Conservation (phyloP, 2,329 filamentous ascomycete species). For the Exophiala sideris region DNA sequence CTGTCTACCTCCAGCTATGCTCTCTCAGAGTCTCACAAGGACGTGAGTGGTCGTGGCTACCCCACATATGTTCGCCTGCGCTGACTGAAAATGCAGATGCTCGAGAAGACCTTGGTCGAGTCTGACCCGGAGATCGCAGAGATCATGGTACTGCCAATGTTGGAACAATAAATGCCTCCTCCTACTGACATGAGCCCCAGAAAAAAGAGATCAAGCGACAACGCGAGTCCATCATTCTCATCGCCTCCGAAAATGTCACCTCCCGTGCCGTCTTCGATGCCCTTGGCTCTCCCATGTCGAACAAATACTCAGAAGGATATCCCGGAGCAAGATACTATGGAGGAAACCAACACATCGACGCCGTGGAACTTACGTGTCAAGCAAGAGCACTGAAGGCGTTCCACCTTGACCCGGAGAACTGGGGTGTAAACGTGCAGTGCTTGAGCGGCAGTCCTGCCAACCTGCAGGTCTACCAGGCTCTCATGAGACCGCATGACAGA, state of each 20-base stretch:
- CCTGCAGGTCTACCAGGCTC: conserved; percentile 83
- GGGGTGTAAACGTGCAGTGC: conserved; percentile 94
- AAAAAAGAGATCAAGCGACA: conserved; percentile 86
- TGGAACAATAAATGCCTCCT: not conserved
- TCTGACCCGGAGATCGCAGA: conserved; percentile 89
- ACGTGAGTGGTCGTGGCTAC: conserved; percentile 47
- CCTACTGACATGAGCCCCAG: conserved; percentile 2
- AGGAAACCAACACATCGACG: conserved; percentile 93
- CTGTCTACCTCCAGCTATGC: conserved; percentile 54
- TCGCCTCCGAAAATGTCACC: conserved; percentile 93
- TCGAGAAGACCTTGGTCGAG: conserved; percentile 90
- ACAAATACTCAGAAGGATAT: conserved; percentile 99
- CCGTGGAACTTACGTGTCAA: conserved; percentile 85
- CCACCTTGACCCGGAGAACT: conserved; percentile 75
- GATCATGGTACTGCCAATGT: conserved; percentile 74
- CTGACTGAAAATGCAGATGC: conserved; percentile 61
- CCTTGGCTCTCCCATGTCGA: conserved; percentile 91
- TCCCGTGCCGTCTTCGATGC: conserved; percentile 90
- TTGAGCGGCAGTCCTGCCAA: conserved; percentile 76
- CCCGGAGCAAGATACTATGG: conserved; percentile 95
- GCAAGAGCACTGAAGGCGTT: conserved; percentile 85
- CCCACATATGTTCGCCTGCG: conserved; percentile 4
- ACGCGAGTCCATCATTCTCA: conserved; percentile 97
- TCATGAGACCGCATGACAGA: conserved; percentile 92
- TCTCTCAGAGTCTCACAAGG: conserved; percentile 63